phyloP scores from a whole-genome alignment of 805 yeast species.

The Wickerhamomyces rabaulensis region DNA sequence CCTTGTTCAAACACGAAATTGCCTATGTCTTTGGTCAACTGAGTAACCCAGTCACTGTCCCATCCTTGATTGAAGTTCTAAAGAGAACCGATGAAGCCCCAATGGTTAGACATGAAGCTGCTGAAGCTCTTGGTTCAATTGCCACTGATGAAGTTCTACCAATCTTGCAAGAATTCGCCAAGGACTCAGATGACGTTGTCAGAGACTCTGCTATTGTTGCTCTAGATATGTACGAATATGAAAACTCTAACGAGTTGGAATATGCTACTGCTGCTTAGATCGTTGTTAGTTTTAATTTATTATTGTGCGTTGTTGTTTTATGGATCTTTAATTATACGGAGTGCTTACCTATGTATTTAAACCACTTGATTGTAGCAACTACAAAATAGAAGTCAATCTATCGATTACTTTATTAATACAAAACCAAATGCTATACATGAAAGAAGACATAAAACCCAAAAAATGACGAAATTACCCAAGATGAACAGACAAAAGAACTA shows the following conservation, averaged over 20 bases:
- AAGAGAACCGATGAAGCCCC: conserved; percentile 80
- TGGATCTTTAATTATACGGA: not conserved
- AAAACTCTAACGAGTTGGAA: conserved; percentile 77
- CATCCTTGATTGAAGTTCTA: conserved; percentile 77
- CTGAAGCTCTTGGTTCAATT: conserved; percentile 95
- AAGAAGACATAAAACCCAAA: not conserved
- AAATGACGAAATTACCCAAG: not conserved
- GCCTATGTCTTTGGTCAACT: conserved; percentile 98
- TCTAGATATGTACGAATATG: conserved; percentile 96
- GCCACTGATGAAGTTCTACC: conserved; percentile 96
- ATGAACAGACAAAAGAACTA: conserved; percentile 23
- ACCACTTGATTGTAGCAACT: not conserved
- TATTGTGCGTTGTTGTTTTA: conserved; percentile 1
- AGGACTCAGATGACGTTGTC: conserved; percentile 84
- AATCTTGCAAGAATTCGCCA: conserved; percentile 69
- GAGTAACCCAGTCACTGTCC: conserved; percentile 89
- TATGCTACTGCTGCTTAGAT: conserved; percentile 39
- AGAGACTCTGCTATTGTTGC: conserved; percentile 97
- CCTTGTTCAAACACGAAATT: conserved; percentile 94
- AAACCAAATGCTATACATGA: not conserved
- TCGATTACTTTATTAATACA: not conserved
- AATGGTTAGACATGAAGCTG: conserved; percentile 99
- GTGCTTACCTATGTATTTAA: not conserved
- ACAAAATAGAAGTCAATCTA: not conserved
- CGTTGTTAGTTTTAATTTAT: not conserved